phyloP scores from a whole-genome alignment of 2,329 filamentous ascomycete species.

The Fusarium concolor region DNA sequence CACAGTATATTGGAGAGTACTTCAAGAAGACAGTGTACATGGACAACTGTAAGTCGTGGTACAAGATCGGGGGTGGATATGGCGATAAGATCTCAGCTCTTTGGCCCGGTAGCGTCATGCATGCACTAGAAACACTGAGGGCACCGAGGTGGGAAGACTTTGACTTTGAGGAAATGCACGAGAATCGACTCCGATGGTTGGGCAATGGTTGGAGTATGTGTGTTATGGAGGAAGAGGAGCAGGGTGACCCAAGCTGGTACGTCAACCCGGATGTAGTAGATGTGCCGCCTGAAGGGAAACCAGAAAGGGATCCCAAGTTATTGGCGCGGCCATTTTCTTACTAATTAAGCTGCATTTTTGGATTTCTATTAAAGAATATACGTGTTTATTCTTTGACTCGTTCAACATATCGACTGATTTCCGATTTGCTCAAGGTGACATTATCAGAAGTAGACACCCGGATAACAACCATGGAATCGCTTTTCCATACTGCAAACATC shows the following conservation, averaged over 20 bases:
- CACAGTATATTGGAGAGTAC: background rate
- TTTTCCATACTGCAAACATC: too few relatives aligned
- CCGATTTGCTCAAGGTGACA: too few relatives aligned
- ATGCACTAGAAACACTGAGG: background rate
- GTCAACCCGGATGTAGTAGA: background rate
- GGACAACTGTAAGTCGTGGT: background rate
- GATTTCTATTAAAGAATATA: too few relatives aligned
- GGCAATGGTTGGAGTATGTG: background rate
- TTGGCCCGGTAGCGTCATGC: background rate
- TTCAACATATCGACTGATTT: too few relatives aligned
- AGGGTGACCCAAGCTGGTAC: slow-evolving; percentile 9
- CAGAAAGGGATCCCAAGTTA: background rate
- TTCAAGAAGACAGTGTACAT: background rate
- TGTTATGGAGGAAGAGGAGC: background rate
- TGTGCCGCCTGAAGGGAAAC: background rate
- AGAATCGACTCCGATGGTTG: background rate
- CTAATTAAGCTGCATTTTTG: too few relatives aligned
- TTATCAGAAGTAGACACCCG: too few relatives aligned
- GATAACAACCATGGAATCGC: too few relatives aligned
- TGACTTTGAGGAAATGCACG: background rate
- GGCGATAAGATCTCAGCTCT: background rate
- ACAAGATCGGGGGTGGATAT: background rate
- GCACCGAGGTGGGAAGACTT: slow-evolving; percentile 6
- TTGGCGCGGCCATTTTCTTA: background rate
- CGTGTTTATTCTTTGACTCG: too few relatives aligned